Evolutionary conservation across 805 yeast species (phyloP), one percentile per base, ranked within the genome.

Genomic region (Saturnispora halmiae): DNA sequence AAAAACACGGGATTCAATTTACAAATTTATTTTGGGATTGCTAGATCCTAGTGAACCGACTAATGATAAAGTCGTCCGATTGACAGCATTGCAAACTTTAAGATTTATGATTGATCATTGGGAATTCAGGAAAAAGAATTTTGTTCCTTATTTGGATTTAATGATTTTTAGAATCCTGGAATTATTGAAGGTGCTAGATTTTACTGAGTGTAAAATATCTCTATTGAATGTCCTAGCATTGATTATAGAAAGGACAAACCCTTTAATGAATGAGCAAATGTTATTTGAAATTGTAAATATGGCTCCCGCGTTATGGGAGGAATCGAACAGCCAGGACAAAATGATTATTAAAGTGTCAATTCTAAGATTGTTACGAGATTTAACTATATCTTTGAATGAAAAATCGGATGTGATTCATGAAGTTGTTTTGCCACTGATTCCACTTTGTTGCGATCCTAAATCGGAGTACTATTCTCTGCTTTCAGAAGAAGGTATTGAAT

Each of bases 401-500:
- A 65, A 75, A 42, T 77, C 77, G 1, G 38, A 55, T 55, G 48
- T 64, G 50, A 59, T 72, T 43, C 58, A 78, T 69, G 60, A 67
- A 3, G 73, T 81, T 24, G 69, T 81, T 1, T 51, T 84, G 10
- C 92, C 94, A 1, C 61, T 85, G 44, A 67, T 87, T 20, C 61
- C 64, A 10, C 60, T 66, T 6, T 72, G 81, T 35, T 79, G 92
- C 51, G 77, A 83, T 48, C 70, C 78, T 1, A 64, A 65, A 16
- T 72, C 86, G 1, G 69, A 70, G 18, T 66, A 63, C 39, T 72
- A 74, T 44, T 62, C 73, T 2, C 64, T 83, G 40, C 58, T 88
- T 8, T 70, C 80, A 15, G 96, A 88, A 54, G 96, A 88, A 61
- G 95, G 94, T 0, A 77, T 74, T 53, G 94, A 85, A 42, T 64